Percentiles rank a stretch among this genome's conserved stretches.
Conservation (phyloP, 2,329 filamentous ascomycete species). For the Furcasterigmium sp. region DNA sequence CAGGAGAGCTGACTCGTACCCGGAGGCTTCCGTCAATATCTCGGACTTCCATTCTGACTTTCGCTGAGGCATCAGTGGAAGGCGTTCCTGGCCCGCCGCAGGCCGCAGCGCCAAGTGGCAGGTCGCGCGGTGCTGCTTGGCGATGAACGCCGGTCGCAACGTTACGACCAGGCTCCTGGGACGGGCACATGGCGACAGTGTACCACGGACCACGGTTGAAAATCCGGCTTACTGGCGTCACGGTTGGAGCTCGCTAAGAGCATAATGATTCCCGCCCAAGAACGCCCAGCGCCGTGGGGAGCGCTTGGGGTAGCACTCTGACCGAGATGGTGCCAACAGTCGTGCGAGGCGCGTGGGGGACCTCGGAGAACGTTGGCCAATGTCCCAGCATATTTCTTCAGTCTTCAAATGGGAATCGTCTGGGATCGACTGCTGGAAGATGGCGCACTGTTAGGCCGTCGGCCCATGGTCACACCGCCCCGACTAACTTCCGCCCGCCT, state of each 20-base stretch:
- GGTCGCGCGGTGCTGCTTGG: not conserved
- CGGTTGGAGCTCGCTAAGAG: no score
- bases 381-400: not conserved
- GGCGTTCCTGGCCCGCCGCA: no score
- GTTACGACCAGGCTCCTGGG: not conserved
- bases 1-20: no score
- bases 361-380: no score
- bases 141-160: not conserved
- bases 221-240: no score
- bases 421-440: not conserved
- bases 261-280: no score
- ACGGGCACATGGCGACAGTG: not conserved
- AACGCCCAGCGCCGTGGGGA: no score
- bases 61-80: no score
- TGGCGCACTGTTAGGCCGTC: not conserved
- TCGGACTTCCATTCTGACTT: no score
- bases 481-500: not conserved
- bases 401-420: not conserved
- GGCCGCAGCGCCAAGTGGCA: constrained; percentile 1
- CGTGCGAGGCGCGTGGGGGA: not conserved
- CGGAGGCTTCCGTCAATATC: no score
- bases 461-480: not conserved
- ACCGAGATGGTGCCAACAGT: not conserved
- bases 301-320: no score
- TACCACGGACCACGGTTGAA: no score